A percentile compares a stretch with the other conserved stretches of the same genome.
These are phyloP conservation scores for Tinospora cordifolia DNA, from an alignment of 164 flowering plant species.

Conservation along the genomic window DNA sequence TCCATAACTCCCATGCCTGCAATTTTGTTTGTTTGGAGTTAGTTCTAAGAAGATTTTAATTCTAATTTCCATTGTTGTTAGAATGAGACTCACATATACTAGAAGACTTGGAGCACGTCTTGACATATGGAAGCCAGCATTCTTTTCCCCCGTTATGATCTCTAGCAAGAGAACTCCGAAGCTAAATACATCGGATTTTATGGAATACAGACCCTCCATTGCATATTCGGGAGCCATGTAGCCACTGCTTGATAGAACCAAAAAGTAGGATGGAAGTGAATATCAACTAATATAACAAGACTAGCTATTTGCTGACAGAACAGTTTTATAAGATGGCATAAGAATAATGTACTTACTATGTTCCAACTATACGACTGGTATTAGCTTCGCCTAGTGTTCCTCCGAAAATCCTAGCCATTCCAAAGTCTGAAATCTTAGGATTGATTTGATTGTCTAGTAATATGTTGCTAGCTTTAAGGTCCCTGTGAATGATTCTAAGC, in stretches of 20 bases:
- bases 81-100: conserved; percentile 9
- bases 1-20: conserved; percentile 47
- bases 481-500: too few species aligned
- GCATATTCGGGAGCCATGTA: conserved; percentile 41
- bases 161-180: conserved; percentile 34
- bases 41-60: neutral
- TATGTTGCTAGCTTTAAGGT: conserved; percentile 28
- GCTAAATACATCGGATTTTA: conserved; percentile 31
- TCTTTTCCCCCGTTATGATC: conserved; percentile 29
- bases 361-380: conserved; percentile 34
- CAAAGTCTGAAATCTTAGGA: conserved; percentile 32
- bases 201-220: conserved; percentile 26
- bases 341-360: conserved; percentile 31
- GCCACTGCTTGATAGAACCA: conserved; percentile 9
- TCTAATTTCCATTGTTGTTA: neutral
- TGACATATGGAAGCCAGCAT: conserved; percentile 17
- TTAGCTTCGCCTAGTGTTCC: conserved; percentile 22
- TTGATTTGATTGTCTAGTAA: conserved; percentile 24
- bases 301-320: too few species aligned
- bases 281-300: too few species aligned
- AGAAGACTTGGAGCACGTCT: conserved; percentile 15
- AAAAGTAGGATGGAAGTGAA: neutral
- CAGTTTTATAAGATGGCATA: too few species aligned
- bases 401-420: conserved; percentile 39
- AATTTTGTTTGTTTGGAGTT: neutral